Conservation (phyloP, 2,329 filamentous ascomycete species). For the Zymoseptoria ardabiliae region DNA sequence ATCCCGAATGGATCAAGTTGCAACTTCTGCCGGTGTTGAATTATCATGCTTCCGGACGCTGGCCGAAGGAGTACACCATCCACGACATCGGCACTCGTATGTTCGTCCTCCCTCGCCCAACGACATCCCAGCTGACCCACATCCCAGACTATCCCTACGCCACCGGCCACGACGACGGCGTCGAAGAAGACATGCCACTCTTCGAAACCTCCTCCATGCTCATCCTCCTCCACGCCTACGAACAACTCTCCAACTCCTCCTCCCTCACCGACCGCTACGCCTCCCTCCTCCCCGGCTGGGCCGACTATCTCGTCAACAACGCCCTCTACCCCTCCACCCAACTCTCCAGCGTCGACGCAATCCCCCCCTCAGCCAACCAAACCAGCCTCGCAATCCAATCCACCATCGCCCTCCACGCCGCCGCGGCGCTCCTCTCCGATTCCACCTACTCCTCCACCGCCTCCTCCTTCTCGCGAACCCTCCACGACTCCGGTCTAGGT, state of each 20-base stretch:
- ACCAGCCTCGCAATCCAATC: constrained; percentile 30
- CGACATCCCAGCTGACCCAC: neutral
- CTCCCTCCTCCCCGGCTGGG: constrained; percentile 47
- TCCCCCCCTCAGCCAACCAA: constrained; percentile 44
- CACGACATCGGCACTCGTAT: constrained; percentile 20
- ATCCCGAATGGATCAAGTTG: constrained; percentile 18
- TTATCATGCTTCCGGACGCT: constrained; percentile 20
- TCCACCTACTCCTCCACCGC: constrained; percentile 35
- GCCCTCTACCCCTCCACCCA: constrained; percentile 49
- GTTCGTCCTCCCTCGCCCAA: neutral
- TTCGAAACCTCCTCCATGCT: constrained; percentile 46
- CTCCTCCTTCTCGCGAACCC: constrained; percentile 11
- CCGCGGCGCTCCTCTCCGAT: constrained; percentile 37
- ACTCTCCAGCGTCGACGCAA: constrained; percentile 50
- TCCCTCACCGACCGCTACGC: constrained; percentile 43
- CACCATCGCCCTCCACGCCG: constrained; percentile 32
- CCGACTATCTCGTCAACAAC: constrained; percentile 45
- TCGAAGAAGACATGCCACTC: constrained; percentile 45
- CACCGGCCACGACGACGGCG: constrained; percentile 22
- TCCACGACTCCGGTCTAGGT: constrained; percentile 20
- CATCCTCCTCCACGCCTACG: constrained; percentile 50
- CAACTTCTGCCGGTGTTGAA: constrained; percentile 16
- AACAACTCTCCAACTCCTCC: constrained; percentile 46
- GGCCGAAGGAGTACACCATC: constrained; percentile 17
- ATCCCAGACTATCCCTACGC: constrained; percentile 18